Evolutionary conservation across 805 yeast genomes (phyloP).

Genomic region (Cyberlindnera mrakii): DNA sequence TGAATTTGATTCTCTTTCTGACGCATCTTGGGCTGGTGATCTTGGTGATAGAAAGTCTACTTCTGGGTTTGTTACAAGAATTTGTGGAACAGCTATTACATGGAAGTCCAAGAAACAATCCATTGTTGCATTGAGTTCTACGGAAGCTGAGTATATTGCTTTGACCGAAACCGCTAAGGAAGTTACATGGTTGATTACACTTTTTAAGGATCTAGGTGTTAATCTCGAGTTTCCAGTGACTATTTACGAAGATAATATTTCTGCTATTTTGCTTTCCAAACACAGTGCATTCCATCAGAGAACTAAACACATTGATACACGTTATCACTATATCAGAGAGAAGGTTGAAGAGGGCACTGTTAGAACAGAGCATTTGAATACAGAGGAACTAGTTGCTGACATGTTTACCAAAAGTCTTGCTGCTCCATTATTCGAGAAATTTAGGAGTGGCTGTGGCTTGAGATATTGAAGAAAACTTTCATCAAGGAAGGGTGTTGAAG

Average conservation of each 20-base stretch:
- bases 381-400: background rate
- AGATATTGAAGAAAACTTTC: background rate
- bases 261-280: background rate
- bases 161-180: constrained; percentile 1
- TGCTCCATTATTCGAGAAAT: background rate
- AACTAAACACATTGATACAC: background rate
- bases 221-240: background rate
- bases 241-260: background rate
- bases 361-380: background rate
- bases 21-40: background rate
- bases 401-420: background rate
- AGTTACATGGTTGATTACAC: background rate
- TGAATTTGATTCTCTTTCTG: background rate
- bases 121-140: constrained; percentile 1
- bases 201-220: background rate
- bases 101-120: constrained; percentile 4
- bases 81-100: background rate
- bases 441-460: background rate
- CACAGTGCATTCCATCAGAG: background rate
- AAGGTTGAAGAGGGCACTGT: background rate
- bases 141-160: constrained; percentile 6
- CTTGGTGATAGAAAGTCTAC: background rate
- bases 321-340: background rate
- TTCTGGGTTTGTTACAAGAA: background rate
- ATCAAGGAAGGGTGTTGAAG: background rate